A percentile compares a stretch with the other conserved stretches of the same genome.
Conservation (phyloP, 2,329 filamentous ascomycete species). For the Trichoderma afroharzianum region DNA sequence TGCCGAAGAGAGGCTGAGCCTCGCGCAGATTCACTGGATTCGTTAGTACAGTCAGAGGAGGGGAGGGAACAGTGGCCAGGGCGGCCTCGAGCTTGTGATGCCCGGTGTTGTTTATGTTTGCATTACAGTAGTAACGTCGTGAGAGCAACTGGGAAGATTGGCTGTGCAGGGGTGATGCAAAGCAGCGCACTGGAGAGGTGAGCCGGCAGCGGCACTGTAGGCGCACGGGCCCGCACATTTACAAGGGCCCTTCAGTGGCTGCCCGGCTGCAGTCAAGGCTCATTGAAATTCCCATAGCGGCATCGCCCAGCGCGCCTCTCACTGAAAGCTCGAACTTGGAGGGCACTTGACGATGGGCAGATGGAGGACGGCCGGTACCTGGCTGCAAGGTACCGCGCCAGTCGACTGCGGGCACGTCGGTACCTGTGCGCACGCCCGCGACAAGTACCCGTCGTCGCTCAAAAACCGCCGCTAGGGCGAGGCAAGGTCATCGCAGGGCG, state of each 20-base stretch:
- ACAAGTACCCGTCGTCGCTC: not conserved
- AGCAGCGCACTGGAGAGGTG: not conserved
- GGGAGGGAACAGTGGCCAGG: conserved; percentile 25
- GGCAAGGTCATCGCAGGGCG: conserved; percentile 11
- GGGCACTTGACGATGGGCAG: not conserved
- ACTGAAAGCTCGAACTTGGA: not conserved
- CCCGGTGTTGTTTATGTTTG: conserved; percentile 33
- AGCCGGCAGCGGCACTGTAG: not conserved
- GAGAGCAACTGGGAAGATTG: conserved; percentile 8
- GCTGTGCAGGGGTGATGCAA: not conserved
- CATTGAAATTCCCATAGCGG: not conserved
- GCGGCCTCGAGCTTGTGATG: conserved; percentile 31
- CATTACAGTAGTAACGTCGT: not conserved
- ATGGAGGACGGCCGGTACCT: not conserved
- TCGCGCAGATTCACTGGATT: conserved; percentile 8
- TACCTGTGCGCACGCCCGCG: not conserved
- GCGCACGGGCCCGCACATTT: not conserved
- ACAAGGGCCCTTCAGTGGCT: not conserved
- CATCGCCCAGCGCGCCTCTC: not conserved
- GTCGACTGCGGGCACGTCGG: not conserved
- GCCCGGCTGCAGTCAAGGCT: not conserved
- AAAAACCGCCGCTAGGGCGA: conserved; percentile 6
- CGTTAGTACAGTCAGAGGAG: conserved; percentile 31
- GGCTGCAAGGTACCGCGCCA: not conserved
- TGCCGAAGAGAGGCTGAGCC: not conserved